phyloP scores from a whole-genome alignment of 1,284 basidiomycete species.

The Sphaerobolus stellatus region DNA sequence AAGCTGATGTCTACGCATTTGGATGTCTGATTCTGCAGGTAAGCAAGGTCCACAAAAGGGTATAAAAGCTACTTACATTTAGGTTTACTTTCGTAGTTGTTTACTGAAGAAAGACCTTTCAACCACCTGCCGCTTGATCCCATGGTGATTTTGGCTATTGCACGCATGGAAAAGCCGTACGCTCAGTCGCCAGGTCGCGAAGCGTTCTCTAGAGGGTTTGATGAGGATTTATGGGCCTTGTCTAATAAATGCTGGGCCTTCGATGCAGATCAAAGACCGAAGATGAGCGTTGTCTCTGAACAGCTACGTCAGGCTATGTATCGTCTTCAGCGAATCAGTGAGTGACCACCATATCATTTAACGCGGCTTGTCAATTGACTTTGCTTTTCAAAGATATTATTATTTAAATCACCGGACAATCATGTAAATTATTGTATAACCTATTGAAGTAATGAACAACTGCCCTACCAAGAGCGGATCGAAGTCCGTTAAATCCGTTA shows the following conservation, averaged over 20 bases:
- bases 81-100: constrained; percentile 15
- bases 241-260: constrained; percentile 14
- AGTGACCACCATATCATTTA: too few species aligned
- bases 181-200: constrained; percentile 7
- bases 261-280: constrained; percentile 8
- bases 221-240: constrained; percentile 15
- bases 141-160: constrained; percentile 15
- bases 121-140: constrained; percentile 13
- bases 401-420: too few species aligned
- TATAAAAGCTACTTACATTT: too few species aligned
- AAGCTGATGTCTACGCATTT: constrained; percentile 16
- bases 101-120: constrained; percentile 14
- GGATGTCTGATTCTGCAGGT: constrained; percentile 18
- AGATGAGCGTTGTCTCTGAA: constrained; percentile 2
- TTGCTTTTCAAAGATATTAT: too few species aligned
- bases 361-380: too few species aligned
- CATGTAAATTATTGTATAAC: too few species aligned
- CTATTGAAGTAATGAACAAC: too few species aligned
- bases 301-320: not conserved
- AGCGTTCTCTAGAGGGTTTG: constrained; percentile 10
- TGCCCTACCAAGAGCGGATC: too few species aligned
- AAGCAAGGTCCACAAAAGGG: too few species aligned
- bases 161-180: constrained; percentile 4
- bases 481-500: too few species aligned
- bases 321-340: not conserved